Base-by-base conservation (phyloP, 768 basidiomycete species). In the Tricholoma terreum region DNA sequence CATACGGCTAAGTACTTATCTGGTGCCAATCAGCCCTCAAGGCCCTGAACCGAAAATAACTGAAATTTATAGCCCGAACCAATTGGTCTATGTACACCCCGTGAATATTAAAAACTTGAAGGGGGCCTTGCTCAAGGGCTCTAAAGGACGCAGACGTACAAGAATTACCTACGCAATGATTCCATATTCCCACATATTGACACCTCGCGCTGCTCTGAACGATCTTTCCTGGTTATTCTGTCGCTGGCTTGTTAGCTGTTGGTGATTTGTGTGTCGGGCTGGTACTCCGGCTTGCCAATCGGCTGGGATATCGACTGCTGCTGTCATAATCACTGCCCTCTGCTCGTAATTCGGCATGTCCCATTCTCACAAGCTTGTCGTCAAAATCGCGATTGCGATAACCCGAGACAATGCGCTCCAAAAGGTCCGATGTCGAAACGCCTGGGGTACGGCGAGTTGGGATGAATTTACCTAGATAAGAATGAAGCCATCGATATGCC, bases 391-490 rank as follows among this genome's bases (percentile, higher is more conserved):
- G 80, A 45, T 84, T 84, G 22, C 93, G 81, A 71, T 98, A 98
- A 14, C 89, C 87, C 14, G 82, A 80, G 15, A 98, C 91, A 66
- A 98, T 94, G 22, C 97, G 87, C 68, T 93, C 92, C 35, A 99
- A 82, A 17, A 98, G 80, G 35, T 91, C 89, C 0, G 94, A 96
- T 0, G 97, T 99, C 9, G 94, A 97, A 8, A 98, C 84, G 8
- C 94, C 93, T 0, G 93, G 93, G 4, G 97, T 98, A 52, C 96
- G 88, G 12, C 94, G 84, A 2, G 96, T 99, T 0, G 97, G 96
- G 42, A 98, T 78, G 71, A 99, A 98, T 76, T 89, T 90, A 48
- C 96, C 96, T 95, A 12, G 1, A 15, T 42, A 33, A 43, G 42
- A 31, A 36, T 21, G 21, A 34, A 35, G 31, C 21, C 22, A 24